Conservation (phyloP, 1,284 basidiomycete species). For the Ustilago sp. region DNA sequence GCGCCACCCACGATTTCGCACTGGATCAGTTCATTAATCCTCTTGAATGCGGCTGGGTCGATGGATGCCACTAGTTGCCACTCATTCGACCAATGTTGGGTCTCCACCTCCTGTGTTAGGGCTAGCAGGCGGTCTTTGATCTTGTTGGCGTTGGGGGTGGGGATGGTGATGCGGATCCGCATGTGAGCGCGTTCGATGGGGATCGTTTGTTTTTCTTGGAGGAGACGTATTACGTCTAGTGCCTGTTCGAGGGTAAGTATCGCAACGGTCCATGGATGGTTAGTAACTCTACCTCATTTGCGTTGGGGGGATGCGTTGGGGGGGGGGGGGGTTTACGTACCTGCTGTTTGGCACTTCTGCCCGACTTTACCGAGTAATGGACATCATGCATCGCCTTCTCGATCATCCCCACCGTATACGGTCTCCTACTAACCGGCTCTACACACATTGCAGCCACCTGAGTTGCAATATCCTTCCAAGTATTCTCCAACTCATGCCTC, state of each 20-base stretch:
- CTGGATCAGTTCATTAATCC: constrained; percentile 88
- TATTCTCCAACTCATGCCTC: constrained; percentile 83
- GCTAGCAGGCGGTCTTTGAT: constrained; percentile 81
- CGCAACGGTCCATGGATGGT: not conserved
- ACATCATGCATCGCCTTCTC: constrained; percentile 98
- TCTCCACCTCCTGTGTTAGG: constrained; percentile 84
- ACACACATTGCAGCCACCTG: constrained; percentile 94
- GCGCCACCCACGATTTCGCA: constrained; percentile 85
- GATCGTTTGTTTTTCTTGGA: constrained; percentile 79
- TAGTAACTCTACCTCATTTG: not conserved
- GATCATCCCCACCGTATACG: constrained; percentile 94
- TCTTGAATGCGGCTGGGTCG: constrained; percentile 89
- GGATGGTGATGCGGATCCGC: constrained; percentile 86
- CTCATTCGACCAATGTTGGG: constrained; percentile 80
- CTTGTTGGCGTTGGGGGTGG: constrained; percentile 78
- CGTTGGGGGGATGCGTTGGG: not conserved
- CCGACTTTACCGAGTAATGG: constrained; percentile 87
- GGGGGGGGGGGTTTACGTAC: not conserved
- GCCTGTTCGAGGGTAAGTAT: constrained; percentile 73
- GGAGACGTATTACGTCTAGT: constrained; percentile 86
- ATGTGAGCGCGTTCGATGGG: constrained; percentile 92
- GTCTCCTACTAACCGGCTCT: constrained; percentile 86
- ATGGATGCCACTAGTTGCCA: constrained; percentile 88
- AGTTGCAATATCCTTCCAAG: constrained; percentile 92
- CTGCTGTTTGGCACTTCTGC: constrained; percentile 83